Conservation (phyloP, 305 asterid species). For the Plantago lanceolata region DNA sequence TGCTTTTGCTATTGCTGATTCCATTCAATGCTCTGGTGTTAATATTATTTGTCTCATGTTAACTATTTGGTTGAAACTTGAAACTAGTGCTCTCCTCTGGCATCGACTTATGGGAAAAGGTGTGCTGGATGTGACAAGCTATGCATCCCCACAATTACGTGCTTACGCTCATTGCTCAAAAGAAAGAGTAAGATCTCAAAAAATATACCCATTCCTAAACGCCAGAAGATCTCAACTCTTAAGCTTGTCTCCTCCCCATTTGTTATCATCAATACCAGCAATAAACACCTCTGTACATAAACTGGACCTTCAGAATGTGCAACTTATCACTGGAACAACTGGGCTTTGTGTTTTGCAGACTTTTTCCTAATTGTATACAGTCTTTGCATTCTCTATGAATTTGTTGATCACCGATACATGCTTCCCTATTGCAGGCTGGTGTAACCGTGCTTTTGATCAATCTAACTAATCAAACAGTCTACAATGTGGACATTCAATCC, state of each 20-base stretch:
- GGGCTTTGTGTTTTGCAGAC: not conserved
- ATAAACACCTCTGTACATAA: not conserved
- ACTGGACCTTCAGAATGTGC: not conserved
- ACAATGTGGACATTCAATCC: slow-evolving; percentile 41
- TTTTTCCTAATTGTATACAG: not conserved
- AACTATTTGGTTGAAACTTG: slow-evolving; percentile 21
- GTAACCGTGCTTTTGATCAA: slow-evolving; percentile 69
- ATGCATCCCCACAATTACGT: slow-evolving; percentile 54
- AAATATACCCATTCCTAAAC: not conserved
- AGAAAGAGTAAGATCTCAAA: slow-evolving; percentile 56
- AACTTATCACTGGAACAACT: not conserved
- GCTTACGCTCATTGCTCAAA: slow-evolving; percentile 81
- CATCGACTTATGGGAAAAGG: slow-evolving; percentile 86
- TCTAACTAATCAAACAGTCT: slow-evolving; percentile 54
- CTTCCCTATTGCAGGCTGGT: slow-evolving; percentile 51
- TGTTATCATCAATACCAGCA: no score
- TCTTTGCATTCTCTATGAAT: not conserved
- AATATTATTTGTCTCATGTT: not conserved
- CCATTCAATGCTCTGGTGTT: not conserved
- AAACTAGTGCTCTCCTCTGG: slow-evolving; percentile 79
- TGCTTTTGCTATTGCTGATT: slow-evolving; percentile 5
- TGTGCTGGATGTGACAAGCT: slow-evolving; percentile 52
- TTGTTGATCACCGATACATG: not conserved
- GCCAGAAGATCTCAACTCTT: not conserved
- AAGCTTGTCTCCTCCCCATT: no score